Percentiles rank a stretch among this genome's conserved stretches.
Evolutionary conservation across 208 protist species (phyloP).

Genomic region (Wallacemonas sp.): DNA sequence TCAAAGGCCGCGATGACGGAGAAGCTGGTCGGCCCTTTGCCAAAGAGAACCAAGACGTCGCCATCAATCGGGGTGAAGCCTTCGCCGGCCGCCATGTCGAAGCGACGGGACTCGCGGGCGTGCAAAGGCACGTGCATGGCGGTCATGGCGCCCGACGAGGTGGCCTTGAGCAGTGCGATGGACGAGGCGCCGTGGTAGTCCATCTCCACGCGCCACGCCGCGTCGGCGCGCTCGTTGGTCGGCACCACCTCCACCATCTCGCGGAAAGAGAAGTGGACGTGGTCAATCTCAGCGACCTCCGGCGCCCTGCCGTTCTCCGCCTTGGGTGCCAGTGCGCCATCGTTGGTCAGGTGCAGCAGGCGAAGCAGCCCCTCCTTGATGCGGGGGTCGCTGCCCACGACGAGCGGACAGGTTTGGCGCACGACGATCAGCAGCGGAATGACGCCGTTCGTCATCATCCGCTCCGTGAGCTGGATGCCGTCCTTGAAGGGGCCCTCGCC

Average conservation of each 20-base stretch:
- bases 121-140: constrained; percentile 40
- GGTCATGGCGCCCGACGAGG: constrained; percentile 33
- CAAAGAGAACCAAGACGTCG: constrained; percentile 64
- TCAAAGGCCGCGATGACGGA: constrained; percentile 74
- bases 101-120: constrained; percentile 22
- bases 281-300: not conserved
- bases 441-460: constrained; percentile 40
- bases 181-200: constrained; percentile 65
- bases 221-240: not conserved
- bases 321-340: too few species aligned
- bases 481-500: too few species aligned
- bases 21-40: constrained; percentile 66
- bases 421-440: constrained; percentile 70
- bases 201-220: constrained; percentile 55
- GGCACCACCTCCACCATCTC: constrained; percentile 14
- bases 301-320: too few species aligned
- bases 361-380: constrained; percentile 38
- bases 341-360: constrained; percentile 21
- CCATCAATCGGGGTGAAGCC: constrained; percentile 59
- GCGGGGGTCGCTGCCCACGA: constrained; percentile 24
- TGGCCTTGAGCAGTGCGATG: constrained; percentile 59
- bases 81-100: constrained; percentile 46
- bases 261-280: constrained; percentile 10
- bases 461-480: not conserved
- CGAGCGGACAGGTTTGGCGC: constrained; percentile 54